Base-by-base conservation (phyloP, 2,329 filamentous ascomycete species). In the Fusarium poae region DNA sequence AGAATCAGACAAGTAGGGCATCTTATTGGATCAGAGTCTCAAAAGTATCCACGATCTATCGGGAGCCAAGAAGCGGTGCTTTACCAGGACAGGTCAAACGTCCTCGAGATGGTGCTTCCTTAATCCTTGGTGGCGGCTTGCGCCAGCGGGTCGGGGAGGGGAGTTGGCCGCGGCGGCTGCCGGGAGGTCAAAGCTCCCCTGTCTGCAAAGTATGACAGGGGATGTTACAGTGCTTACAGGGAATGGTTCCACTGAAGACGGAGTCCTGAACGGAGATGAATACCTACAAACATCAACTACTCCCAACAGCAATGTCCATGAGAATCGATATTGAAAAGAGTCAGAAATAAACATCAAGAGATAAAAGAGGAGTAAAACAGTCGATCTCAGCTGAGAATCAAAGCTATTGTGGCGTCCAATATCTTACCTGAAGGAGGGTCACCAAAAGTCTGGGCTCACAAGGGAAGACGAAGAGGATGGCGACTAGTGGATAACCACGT, bases 151-250 rank as follows among this genome's bases (percentile, higher is more conserved):
- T 44, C 54, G 29, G 67, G 54, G 63, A 65, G 66, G 59, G 30
- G 32, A 13, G n/a, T 50, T 50, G 12, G 32, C 62, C 21, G 21
- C 57, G 58, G 67, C 32, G 57, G 49, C 57, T 62, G 39, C 42
- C 39, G 57, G 57, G 62, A 32, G 15, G 57, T 55, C 63, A 65
- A 49, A 70, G 67, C 67, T 70, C 59, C 34, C 18, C 23, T 37
- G 13, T 15, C n/a, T n/a, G n/a, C n/a, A n/a, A n/a, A n/a, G n/a
- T n/a, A n/a, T n/a, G 15, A 18, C 43, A 56, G 29, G 42, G 27
- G 34, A 37, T 27, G 35, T 60, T 70, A 68, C 67, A 70, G 67
- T 70, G 67, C 63, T 70, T 55, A 70, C 67, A 68, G 61, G 18
- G 27, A 20, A 18, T 25, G 45, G 54, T 32, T 40, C 27, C 42